These are phyloP conservation scores for Eustoma russellianum DNA, from an alignment of 257 asterid genomes.

Conservation along the genomic window DNA sequence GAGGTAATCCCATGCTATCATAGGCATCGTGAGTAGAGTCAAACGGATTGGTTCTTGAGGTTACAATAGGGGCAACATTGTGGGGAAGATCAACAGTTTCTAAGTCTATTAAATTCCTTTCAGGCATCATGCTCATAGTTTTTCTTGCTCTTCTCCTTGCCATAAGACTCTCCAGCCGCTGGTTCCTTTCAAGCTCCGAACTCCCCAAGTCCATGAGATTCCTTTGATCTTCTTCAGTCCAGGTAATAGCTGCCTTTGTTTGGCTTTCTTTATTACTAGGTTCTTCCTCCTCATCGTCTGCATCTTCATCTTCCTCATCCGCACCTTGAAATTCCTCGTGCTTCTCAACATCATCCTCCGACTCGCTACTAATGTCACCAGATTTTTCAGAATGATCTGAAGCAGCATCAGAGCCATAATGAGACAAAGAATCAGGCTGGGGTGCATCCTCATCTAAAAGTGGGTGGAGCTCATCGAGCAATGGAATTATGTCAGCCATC, in stretches of 20 bases:
- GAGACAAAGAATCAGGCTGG: constrained; percentile 28
- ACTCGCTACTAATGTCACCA: constrained; percentile 31
- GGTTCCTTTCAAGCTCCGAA: constrained; percentile 84
- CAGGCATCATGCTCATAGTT: constrained; percentile 35
- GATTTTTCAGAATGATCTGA: constrained; percentile 32
- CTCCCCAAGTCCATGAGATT: constrained; percentile 86
- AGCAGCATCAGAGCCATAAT: constrained; percentile 36
- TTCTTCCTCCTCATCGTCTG: constrained; percentile 44
- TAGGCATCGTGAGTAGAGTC: constrained; percentile 43
- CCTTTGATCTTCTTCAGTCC: constrained; percentile 95
- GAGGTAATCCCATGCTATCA: constrained; percentile 49
- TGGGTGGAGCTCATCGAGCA: constrained; percentile 94
- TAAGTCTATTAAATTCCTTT: constrained; percentile 67
- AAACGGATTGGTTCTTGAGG: constrained; percentile 64
- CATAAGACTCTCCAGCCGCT: constrained; percentile 72
- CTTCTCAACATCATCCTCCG: constrained; percentile 45
- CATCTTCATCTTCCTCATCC: constrained; percentile 61
- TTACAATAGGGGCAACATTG: constrained; percentile 52
- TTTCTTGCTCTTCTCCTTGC: constrained; percentile 77
- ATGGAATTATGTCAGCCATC: constrained; percentile 78
- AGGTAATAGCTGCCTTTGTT: constrained; percentile 46
- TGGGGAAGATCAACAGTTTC: constrained; percentile 62
- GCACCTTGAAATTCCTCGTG: constrained; percentile 36
- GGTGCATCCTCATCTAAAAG: constrained; percentile 56
- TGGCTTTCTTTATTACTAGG: constrained; percentile 40